Base-by-base conservation (phyloP, 1,139 yeast species). In the Geotrichum europaeum region DNA sequence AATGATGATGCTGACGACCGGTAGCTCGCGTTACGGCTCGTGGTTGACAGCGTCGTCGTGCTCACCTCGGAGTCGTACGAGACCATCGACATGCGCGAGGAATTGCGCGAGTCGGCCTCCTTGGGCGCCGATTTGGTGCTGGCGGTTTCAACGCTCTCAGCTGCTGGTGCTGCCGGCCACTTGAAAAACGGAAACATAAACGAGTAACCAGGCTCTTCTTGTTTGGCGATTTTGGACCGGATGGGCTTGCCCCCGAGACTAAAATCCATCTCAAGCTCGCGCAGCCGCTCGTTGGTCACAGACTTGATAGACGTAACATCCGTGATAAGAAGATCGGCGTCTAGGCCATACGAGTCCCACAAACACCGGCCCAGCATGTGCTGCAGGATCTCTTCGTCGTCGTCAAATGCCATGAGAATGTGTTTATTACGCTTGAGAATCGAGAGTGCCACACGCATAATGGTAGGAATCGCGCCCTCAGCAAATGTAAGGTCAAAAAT, bases 381-480 rank as follows among this genome's bases (percentile, higher is more conserved):
- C 68, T 84, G 87, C 66, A 84, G 80, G 34, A 84, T 76, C 28
- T 84, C 82, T 67, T 85, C 90, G 63, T 84, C 85, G 64, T 84
- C 87, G 25, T 74, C 76, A 60, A 84, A 77, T 28, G 78, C 74
- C 76, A 82, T 73, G 57, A 85, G 75, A n/a, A 81, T 75, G 7
- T 79, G 79, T 63, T 80, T 76, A 69, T 85, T 85, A 53, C 80
- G 76, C 40, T 81, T 70, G 55, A 85, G 74, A 24, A 85, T 75
- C 0, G 87, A 85, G 56, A 85, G 68, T 0, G 87, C 84, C 10
- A 84, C 79, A 65, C 86, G 81, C 73, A 85, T 79, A 66, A 85
- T 74, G 0, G 89, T 87, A 34, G 79, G 77, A 65, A 84, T 81
- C 76, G 86, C 86, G 15, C 90, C 90, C 72, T 85, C 87, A 47